phyloP scores from a whole-genome alignment of 441 rosid species.

The Brassica hybrid region DNA sequence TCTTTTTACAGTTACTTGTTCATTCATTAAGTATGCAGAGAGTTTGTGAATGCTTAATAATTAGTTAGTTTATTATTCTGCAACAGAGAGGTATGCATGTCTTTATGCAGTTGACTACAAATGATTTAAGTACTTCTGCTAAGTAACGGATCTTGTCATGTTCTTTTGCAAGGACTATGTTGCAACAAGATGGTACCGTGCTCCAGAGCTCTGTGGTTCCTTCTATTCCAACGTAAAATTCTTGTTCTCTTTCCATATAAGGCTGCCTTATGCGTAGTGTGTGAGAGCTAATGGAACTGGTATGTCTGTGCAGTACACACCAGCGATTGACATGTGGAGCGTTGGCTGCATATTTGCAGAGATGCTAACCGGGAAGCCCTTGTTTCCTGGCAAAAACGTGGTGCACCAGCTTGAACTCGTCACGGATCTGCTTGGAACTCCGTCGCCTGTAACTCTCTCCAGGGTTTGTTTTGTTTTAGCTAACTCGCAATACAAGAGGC shows the following conservation, averaged over 20 bases:
- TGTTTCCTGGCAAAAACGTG: conserved; percentile 97
- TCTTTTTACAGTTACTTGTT: background rate
- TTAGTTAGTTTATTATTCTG: conserved; percentile 18
- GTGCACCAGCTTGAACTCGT: conserved; percentile 89
- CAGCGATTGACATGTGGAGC: conserved; percentile 99
- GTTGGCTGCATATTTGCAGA: conserved; percentile 99
- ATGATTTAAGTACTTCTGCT: conserved; percentile 26
- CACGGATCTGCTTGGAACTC: conserved; percentile 97
- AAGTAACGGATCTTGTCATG: conserved; percentile 35
- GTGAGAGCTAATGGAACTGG: conserved; percentile 21
- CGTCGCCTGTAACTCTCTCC: conserved; percentile 70
- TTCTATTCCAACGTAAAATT: conserved; percentile 84
- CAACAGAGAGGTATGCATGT: conserved; percentile 27
- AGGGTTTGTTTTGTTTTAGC: conserved; percentile 61
- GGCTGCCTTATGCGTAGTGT: background rate
- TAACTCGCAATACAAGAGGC: conserved; percentile 38
- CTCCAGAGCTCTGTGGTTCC: conserved; percentile 98
- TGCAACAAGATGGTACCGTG: conserved; percentile 99
- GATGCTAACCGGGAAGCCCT: conserved; percentile 85
- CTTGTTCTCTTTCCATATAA: conserved; percentile 1
- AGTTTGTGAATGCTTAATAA: conserved; percentile 2
- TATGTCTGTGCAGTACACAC: conserved; percentile 81
- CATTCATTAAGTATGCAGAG: conserved; percentile 31
- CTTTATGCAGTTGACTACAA: background rate
- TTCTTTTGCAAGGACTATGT: conserved; percentile 81